Percentiles rank a stretch among this genome's conserved stretches.
Conservation (phyloP, 2,329 filamentous ascomycete genomes). For the Pseudogymnoascus sp. region DNA sequence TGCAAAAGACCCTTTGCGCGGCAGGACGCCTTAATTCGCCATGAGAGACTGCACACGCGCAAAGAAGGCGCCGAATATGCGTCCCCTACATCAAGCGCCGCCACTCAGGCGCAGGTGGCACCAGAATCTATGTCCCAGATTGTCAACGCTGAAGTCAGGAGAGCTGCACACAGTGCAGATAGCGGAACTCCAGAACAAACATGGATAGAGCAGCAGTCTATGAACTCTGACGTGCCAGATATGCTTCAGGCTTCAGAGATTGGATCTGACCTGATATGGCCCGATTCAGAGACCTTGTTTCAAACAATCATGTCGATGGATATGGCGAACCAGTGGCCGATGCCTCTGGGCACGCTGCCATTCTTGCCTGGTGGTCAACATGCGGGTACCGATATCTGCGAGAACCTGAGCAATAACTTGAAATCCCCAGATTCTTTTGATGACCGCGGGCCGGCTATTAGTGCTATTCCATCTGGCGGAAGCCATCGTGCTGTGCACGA, state of each 20-base stretch:
- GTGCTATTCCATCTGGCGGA: constrained; percentile 32
- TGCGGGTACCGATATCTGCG: not conserved
- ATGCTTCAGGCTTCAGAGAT: constrained; percentile 24
- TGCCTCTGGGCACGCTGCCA: constrained; percentile 34
- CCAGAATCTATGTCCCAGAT: not conserved
- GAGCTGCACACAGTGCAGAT: not conserved
- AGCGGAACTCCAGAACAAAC: constrained; percentile 15
- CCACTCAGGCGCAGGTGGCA: not conserved
- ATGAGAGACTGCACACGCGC: constrained; percentile 34
- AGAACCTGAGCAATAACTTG: constrained; percentile 17
- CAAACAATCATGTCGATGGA: constrained; percentile 36
- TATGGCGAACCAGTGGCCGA: constrained; percentile 33
- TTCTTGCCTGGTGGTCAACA: constrained; percentile 16
- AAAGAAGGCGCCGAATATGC: constrained; percentile 12
- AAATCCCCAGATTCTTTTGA: constrained; percentile 28
- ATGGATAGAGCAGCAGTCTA: constrained; percentile 22
- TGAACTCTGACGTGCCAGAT: constrained; percentile 21
- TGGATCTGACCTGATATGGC: constrained; percentile 36
- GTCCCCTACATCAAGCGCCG: not conserved
- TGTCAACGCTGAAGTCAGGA: not conserved
- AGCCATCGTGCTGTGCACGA: constrained; percentile 37
- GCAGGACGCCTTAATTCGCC: constrained; percentile 36
- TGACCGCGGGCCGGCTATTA: constrained; percentile 30
- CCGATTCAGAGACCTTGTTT: constrained; percentile 36
- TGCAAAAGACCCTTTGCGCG: constrained; percentile 34